A percentile compares a stretch with the other conserved stretches of the same genome.
These are phyloP conservation scores for Wickerhamomyces kurtzmanii DNA, from an alignment of 805 yeast genomes.

Conservation along the genomic window DNA sequence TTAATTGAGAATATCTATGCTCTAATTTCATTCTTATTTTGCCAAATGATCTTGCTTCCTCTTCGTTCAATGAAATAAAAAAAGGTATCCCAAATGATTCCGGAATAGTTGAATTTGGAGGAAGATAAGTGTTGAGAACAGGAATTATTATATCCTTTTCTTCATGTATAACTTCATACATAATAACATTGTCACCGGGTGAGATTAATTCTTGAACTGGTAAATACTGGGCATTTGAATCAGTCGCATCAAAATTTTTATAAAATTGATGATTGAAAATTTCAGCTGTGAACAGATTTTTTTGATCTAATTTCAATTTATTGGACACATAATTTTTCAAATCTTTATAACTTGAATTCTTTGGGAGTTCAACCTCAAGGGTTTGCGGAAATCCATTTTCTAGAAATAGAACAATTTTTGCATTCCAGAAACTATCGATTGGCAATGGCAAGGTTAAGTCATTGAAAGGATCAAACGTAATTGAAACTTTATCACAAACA, in stretches of 20 bases:
- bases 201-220: constrained; percentile 63
- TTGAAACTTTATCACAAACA: constrained; percentile 62
- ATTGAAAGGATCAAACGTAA: constrained; percentile 91
- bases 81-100: constrained; percentile 70
- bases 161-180: constrained; percentile 41
- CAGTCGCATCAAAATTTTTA: constrained; percentile 57
- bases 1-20: constrained; percentile 32
- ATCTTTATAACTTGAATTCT: constrained; percentile 53
- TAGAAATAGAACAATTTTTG: constrained; percentile 54
- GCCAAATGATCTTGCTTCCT: constrained; percentile 48
- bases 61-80: constrained; percentile 44
- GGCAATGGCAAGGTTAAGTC: constrained; percentile 90
- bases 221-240: constrained; percentile 37
- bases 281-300: constrained; percentile 41
- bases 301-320: constrained; percentile 26
- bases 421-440: constrained; percentile 60
- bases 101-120: constrained; percentile 27
- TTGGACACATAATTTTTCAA: constrained; percentile 51
- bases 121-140: constrained; percentile 37
- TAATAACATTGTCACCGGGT: constrained; percentile 50
- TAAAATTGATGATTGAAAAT: constrained; percentile 61
- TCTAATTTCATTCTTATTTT: constrained; percentile 49
- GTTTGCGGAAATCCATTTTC: constrained; percentile 35
- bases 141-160: constrained; percentile 50
- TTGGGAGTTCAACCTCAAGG: constrained; percentile 66